phyloP scores from a whole-genome alignment of 2,329 filamentous ascomycete genomes.

The Fusarium sacchari region DNA sequence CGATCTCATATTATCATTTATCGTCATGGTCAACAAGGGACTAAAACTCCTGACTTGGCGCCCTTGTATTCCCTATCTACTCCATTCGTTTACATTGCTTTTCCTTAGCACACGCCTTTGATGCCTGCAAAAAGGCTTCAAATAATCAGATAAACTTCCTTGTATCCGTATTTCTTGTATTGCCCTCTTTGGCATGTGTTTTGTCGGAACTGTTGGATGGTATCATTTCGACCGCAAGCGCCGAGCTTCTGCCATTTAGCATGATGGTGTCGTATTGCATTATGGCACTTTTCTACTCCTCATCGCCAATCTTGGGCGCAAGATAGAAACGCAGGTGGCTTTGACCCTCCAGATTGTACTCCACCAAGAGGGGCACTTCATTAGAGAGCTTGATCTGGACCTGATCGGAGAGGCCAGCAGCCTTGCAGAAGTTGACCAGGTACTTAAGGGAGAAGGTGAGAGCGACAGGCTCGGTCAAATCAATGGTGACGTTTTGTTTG shows the following conservation, averaged over 20 bases:
- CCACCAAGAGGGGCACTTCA: conserved; percentile 94
- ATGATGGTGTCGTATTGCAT: conserved; percentile 25
- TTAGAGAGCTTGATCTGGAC: conserved; percentile 96
- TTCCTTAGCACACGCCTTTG: background rate
- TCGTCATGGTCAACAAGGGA: conserved; percentile 24
- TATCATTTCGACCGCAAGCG: conserved; percentile 28
- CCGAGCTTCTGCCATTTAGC: conserved; percentile 26
- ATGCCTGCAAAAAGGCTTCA: conserved; percentile 2
- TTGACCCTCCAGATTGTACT: conserved; percentile 86
- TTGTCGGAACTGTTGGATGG: conserved; percentile 22
- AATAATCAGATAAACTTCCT: conserved; percentile 15
- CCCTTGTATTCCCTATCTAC: conserved; percentile 8
- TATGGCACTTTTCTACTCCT: conserved; percentile 46
- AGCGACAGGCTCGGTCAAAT: conserved; percentile 89
- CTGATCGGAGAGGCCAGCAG: conserved; percentile 79
- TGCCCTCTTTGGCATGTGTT: conserved; percentile 5
- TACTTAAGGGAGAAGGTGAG: conserved; percentile 99
- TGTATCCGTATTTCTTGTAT: conserved; percentile 33
- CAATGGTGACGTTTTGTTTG: conserved; percentile 85
- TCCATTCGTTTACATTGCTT: conserved; percentile 18
- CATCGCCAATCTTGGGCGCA: conserved; percentile 75
- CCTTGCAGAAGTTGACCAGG: conserved; percentile 99
- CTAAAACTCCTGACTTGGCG: background rate
- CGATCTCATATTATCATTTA: conserved; percentile 29
- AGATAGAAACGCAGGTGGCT: conserved; percentile 97